Conservation (phyloP, 352 stramenopile species). For the Nothophytophthora sp. region DNA sequence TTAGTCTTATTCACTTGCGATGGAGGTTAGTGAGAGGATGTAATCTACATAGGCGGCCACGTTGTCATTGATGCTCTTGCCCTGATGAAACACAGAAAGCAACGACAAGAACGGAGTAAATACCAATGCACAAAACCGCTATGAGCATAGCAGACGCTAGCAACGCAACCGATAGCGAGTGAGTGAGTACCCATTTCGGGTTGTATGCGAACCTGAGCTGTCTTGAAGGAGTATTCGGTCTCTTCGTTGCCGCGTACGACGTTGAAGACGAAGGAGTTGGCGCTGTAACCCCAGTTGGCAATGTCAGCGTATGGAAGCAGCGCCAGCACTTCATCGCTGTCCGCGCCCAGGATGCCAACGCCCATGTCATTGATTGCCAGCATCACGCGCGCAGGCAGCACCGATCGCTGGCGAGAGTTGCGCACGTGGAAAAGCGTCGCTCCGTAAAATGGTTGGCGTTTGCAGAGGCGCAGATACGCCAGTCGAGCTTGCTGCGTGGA, state of each 20-base stretch:
- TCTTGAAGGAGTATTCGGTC: conserved; percentile 57
- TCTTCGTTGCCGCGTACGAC: conserved; percentile 31
- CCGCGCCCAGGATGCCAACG: conserved; percentile 55
- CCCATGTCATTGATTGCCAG: conserved; percentile 69
- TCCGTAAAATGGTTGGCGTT: conserved; percentile 65
- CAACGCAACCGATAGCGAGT: not conserved
- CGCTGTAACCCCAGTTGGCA: conserved; percentile 78
- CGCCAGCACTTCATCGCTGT: conserved; percentile 60
- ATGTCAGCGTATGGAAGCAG: conserved; percentile 71
- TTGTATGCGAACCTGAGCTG: conserved; percentile 24
- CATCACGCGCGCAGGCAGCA: conserved; percentile 54
- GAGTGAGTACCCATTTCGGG: not conserved
- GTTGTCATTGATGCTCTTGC: conserved; percentile 60
- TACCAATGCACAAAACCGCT: not conserved
- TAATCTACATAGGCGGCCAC: conserved; percentile 56
- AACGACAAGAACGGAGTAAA: not conserved
- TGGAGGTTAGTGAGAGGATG: conserved; percentile 32
- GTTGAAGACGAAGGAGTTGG: conserved; percentile 83
- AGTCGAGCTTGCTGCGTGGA: conserved; percentile 38
- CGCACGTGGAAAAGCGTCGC: conserved; percentile 66
- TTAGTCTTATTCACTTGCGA: conserved; percentile 8
- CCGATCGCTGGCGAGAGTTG: conserved; percentile 42
- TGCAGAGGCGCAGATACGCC: conserved; percentile 68
- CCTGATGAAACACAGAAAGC: conserved; percentile 15
- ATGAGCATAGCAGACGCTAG: not conserved